Base-by-base conservation (phyloP, 371 early-diverging fungal species). In the Mucor piriformis region DNA sequence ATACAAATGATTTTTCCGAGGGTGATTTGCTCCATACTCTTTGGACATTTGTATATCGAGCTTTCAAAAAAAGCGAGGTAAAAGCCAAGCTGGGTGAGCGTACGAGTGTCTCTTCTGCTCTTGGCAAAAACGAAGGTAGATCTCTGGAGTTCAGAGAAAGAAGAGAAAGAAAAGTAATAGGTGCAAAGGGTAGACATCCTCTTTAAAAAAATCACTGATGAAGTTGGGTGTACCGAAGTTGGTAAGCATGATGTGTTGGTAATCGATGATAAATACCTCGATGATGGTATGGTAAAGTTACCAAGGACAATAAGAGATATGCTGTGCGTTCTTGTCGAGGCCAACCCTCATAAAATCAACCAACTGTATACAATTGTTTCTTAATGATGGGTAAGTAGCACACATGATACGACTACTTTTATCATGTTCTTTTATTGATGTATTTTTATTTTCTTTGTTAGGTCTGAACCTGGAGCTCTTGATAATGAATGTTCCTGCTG, bases 261-360 rank as follows among this genome's bases (percentile, higher is more conserved):
- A 48, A 50, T 62, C 23, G 62, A 62, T 50, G 62, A 62, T 3
- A 29, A 54, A 55, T 49, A 51, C 23, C 54, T 56, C 8, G 54
- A 60, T 47, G 54, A 53, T 29, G 60, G 60, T 24, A 47, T 48
- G 53, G 38, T 57, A 3, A 63, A 63, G 27, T 51, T 57, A 15
- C 57, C 57, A 11, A 63, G 52, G 48, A 47, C 53, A 12, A 16
- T 63, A 7, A 63, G 48, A 47, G 57, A 63, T 21, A 63, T 63
- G 57, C 34, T 57, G n/a, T 55, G 34, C 25, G 20, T 27, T 25
- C 54, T 54, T 35, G 27, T 61, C 4, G 23, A 54, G 12, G 25
- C 34, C 11, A 54, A 48, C 33, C 61, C 48, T 32, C 16, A 29
- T 24, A 32, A 61, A 49, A 48, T 49, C 15, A 53, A 60, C 18